A percentile compares a stretch with the other conserved stretches of the same genome.
Conservation (phyloP, 2,329 filamentous ascomycete species). For the Exserohilum turcica region DNA sequence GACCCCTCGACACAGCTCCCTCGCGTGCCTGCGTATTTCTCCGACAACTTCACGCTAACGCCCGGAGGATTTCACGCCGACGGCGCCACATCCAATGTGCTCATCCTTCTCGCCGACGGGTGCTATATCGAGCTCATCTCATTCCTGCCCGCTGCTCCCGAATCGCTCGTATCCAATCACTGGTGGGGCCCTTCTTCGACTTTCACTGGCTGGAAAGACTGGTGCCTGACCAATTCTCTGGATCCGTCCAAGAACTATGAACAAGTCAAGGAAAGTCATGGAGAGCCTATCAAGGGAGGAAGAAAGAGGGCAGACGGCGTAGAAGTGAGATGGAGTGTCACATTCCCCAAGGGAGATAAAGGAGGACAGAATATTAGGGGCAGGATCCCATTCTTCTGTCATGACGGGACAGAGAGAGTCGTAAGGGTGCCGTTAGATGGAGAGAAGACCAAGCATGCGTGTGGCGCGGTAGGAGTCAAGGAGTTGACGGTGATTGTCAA, state of each 20-base stretch:
- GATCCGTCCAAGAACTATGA: constrained; percentile 20
- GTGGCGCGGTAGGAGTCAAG: constrained; percentile 55
- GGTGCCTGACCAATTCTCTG: constrained; percentile 48
- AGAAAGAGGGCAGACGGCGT: constrained; percentile 61
- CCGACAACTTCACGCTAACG: constrained; percentile 61
- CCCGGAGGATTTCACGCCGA: constrained; percentile 67
- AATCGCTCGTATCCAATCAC: constrained; percentile 54
- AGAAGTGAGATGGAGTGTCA: constrained; percentile 65
- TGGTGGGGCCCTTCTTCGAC: constrained; percentile 63
- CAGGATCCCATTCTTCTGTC: constrained; percentile 63
- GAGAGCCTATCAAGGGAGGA: constrained; percentile 58
- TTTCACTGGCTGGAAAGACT: constrained; percentile 66
- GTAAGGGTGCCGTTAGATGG: constrained; percentile 59
- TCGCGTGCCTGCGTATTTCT: constrained; percentile 54
- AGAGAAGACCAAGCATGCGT: constrained; percentile 56
- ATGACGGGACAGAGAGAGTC: constrained; percentile 64
- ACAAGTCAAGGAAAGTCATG: constrained; percentile 50
- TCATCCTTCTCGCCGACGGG: constrained; percentile 67
- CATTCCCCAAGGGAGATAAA: constrained; percentile 53
- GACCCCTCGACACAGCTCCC: constrained; percentile 52
- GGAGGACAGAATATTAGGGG: constrained; percentile 50
- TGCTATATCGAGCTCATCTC: constrained; percentile 70
- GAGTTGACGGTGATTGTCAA: constrained; percentile 35
- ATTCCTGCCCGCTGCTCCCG: constrained; percentile 47
- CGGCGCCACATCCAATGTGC: constrained; percentile 64